Percentiles rank a stretch among this genome's conserved stretches.
These are phyloP conservation scores for Oryza longistaminata DNA, from an alignment of 176 grass and related monocot species.

Conservation along the genomic window DNA sequence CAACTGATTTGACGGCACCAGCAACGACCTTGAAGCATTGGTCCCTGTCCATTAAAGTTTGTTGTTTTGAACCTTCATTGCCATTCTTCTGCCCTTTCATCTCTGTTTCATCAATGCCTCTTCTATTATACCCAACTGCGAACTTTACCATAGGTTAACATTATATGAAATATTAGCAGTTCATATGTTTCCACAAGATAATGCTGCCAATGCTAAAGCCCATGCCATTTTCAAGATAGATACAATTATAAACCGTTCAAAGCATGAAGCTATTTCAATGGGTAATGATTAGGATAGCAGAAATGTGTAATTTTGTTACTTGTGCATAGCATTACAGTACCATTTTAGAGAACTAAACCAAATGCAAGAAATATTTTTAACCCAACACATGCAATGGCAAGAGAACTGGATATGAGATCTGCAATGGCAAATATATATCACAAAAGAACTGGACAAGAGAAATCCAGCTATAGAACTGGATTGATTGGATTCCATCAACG, in stretches of 20 bases:
- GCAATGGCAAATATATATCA: conserved; percentile 1
- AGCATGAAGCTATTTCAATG: background rate
- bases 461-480: background rate
- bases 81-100: conserved; percentile 58
- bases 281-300: background rate
- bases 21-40: conserved; percentile 86
- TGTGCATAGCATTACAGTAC: background rate
- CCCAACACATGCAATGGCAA: background rate
- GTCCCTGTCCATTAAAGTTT: conserved; percentile 70
- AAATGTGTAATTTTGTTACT: background rate
- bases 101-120: conserved; percentile 76
- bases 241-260: background rate
- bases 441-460: background rate
- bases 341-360: background rate
- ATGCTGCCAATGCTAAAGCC: background rate
- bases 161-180: conserved; percentile 12
- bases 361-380: background rate
- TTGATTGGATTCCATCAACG: background rate
- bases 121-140: conserved; percentile 91
- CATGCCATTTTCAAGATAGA: conserved; percentile 7
- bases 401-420: background rate
- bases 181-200: conserved; percentile 25
- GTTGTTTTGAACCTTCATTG: conserved; percentile 38
- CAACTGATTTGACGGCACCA: conserved; percentile 64
- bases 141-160: conserved; percentile 58